These are phyloP conservation scores for Sparassis latifolia DNA, from an alignment of 1,284 basidiomycete species.

Conservation along the genomic window DNA sequence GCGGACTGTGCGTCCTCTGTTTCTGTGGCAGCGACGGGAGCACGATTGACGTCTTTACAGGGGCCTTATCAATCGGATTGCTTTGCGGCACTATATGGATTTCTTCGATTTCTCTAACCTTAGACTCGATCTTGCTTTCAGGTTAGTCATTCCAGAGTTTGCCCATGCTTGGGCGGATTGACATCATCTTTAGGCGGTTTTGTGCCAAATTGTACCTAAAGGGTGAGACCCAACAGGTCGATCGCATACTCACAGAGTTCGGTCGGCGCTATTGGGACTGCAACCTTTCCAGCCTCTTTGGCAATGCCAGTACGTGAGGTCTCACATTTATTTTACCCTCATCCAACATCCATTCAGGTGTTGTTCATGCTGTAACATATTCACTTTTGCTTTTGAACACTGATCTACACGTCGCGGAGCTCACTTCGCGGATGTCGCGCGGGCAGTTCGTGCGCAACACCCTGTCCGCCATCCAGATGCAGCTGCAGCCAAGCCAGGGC, in stretches of 20 bases:
- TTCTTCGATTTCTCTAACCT: constrained; percentile 84
- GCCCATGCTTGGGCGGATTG: constrained; percentile 11
- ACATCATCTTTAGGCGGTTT: constrained; percentile 49
- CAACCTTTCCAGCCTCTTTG: constrained; percentile 77
- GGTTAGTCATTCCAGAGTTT: constrained; percentile 38
- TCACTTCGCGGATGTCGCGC: constrained; percentile 87
- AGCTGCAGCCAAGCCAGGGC: constrained; percentile 47
- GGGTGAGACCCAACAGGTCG: constrained; percentile 96
- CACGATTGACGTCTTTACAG: constrained; percentile 34
- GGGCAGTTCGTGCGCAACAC: constrained; percentile 92
- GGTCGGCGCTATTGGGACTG: constrained; percentile 87
- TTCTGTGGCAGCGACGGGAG: neutral
- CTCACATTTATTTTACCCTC: neutral
- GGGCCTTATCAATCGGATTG: constrained; percentile 67
- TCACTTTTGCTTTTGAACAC: constrained; percentile 95
- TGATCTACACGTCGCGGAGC: constrained; percentile 92
- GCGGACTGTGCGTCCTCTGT: constrained; percentile 64
- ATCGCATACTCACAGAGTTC: constrained; percentile 91
- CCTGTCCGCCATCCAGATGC: constrained; percentile 76
- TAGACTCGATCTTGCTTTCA: constrained; percentile 85
- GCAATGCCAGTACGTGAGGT: constrained; percentile 65
- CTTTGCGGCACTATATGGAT: constrained; percentile 78
- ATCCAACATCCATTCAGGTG: constrained; percentile 39
- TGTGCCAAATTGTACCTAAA: constrained; percentile 91
- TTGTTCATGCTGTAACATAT: constrained; percentile 91